Percentiles rank a stretch among this genome's conserved stretches.
phyloP scores from a whole-genome alignment of 441 rosid species.

The Erodium trifolium region DNA sequence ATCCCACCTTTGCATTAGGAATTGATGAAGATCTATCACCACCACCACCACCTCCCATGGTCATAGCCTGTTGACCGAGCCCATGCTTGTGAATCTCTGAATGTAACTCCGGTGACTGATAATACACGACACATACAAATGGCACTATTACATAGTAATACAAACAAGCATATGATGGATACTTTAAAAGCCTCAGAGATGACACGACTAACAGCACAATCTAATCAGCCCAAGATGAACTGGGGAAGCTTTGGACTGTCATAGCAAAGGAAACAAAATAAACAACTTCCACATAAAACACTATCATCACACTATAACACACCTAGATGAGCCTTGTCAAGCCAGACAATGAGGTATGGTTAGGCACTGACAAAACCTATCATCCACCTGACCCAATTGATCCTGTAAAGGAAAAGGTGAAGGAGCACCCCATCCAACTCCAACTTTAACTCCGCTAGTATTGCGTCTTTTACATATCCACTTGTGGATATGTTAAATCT shows the following conservation, averaged over 20 bases:
- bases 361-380: background rate
- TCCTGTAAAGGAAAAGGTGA: too few species aligned
- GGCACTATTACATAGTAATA: background rate
- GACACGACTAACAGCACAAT: background rate
- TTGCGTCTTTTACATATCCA: too few species aligned
- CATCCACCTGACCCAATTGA: background rate
- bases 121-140: background rate
- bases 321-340: background rate
- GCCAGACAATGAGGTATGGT: background rate
- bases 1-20: conserved; percentile 4
- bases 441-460: too few species aligned
- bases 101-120: conserved; percentile 5
- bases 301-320: background rate
- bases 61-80: background rate
- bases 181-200: background rate
- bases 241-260: background rate
- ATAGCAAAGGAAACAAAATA: background rate
- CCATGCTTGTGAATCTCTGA: conserved; percentile 2
- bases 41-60: background rate
- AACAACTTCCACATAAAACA: background rate
- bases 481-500: too few species aligned
- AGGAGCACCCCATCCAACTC: too few species aligned
- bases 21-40: background rate
- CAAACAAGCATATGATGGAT: background rate
- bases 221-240: background rate